Base-by-base conservation (phyloP, 768 basidiomycete genomes). In the Gymnopilus dilepis region DNA sequence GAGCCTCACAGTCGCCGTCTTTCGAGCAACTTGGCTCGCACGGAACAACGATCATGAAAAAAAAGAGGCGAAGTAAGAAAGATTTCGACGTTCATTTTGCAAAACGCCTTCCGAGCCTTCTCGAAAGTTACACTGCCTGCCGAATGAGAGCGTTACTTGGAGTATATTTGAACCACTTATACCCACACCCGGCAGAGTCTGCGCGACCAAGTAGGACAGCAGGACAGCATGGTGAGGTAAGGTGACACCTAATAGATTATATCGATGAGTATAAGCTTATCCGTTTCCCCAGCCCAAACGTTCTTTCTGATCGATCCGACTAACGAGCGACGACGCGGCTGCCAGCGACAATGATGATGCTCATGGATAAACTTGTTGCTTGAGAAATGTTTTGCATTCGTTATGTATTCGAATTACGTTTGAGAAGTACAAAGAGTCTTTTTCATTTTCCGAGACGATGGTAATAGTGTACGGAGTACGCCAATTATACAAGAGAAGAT, bases 91-190 rank as follows among this genome's bases (percentile, higher is more conserved):
- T 53, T 53, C 52, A 53, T 53, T 53, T n/a, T 37, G 51, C 21
- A 52, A 21, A 22, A 52, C 12, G 51, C 24, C 24, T 15, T 52
- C 37, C 2, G 11, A 12, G n/a, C 51, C 33, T 52, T 52, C 51
- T 33, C 51, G 31, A 52, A 52, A n/a, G 13, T 22, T 15, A 22
- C 45, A 6, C 6, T n/a, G 51, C 31, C 19, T 52, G 31, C 51
- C 34, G 34, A 24, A 30, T 34, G 17, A 19, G 28, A 52, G 37
- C n/a, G 31, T 24, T 31, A 50, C 30, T 38, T 22, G 52, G 33
- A 53, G 52, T 53, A 53, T 53, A 37, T 38, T 53, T 53, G 52
- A 53, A 37, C 52, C 52, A 53, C 28, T 50, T 28, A 17, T 50
- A 50, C 47, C 47, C 47, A 50, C 47, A 50, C 47, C 34, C 28